phyloP scores from a whole-genome alignment of 2,329 filamentous ascomycete genomes.

The Trichoderma asperellum region DNA sequence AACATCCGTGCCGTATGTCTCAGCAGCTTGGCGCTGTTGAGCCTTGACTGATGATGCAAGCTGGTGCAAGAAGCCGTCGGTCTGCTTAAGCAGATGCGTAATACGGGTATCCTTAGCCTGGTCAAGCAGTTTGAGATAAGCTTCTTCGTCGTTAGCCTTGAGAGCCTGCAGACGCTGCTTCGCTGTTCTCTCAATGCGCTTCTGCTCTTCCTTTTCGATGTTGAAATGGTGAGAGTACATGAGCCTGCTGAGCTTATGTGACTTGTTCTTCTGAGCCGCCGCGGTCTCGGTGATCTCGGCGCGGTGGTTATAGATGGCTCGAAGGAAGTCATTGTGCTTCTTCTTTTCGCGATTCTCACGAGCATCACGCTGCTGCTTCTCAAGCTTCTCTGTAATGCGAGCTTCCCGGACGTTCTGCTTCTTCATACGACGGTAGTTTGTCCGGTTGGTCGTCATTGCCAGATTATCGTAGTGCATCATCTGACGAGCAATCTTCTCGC shows the following conservation, averaged over 20 bases:
- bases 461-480: conserved; percentile 97
- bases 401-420: conserved; percentile 95
- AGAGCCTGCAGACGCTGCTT: conserved; percentile 99
- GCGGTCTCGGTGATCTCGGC: conserved; percentile 74
- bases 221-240: conserved; percentile 91
- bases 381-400: conserved; percentile 95
- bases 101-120: conserved; percentile 99
- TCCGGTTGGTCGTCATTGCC: conserved; percentile 94
- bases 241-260: conserved; percentile 83
- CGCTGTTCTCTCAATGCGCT: conserved; percentile 93
- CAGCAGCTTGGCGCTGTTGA: conserved; percentile 82
- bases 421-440: conserved; percentile 90
- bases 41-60: conserved; percentile 92
- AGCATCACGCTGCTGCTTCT: conserved; percentile 97
- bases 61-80: conserved; percentile 95
- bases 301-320: conserved; percentile 81
- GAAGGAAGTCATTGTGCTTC: conserved; percentile 91
- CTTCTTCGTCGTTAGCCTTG: conserved; percentile 99
- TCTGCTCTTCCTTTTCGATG: conserved; percentile 99
- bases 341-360: conserved; percentile 97
- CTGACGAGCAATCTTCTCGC: conserved; percentile 84
- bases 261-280: conserved; percentile 69
- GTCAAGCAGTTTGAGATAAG: conserved; percentile 95
- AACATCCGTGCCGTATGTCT: conserved; percentile 72
- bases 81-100: conserved; percentile 93